Percentiles rank a stretch among this genome's conserved stretches.
These are phyloP conservation scores for Calycina herbarum DNA, from an alignment of 2,329 filamentous ascomycete genomes.

Conservation along the genomic window DNA sequence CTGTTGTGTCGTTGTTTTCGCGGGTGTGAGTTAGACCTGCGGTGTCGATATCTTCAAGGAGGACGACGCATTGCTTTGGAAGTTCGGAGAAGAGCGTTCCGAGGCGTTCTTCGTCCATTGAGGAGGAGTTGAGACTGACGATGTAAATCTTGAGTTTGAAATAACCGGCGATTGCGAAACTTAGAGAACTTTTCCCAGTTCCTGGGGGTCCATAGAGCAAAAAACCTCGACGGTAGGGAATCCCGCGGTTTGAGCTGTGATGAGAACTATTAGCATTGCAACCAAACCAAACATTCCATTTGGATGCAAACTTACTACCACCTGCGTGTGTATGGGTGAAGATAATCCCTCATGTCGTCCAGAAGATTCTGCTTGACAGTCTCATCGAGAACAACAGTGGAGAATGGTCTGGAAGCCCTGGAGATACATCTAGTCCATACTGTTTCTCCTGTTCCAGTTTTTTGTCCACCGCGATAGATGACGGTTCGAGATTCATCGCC, in stretches of 20 bases:
- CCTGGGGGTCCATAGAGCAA: constrained; percentile 79
- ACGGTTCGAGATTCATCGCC: constrained; percentile 63
- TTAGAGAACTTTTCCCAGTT: constrained; percentile 75
- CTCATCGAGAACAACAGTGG: constrained; percentile 65
- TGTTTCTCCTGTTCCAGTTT: constrained; percentile 44
- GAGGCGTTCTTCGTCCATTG: constrained; percentile 65
- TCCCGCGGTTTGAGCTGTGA: constrained; percentile 65
- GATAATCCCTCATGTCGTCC: constrained; percentile 62
- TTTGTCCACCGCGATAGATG: constrained; percentile 60
- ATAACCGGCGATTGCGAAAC: constrained; percentile 67
- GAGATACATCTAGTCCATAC: constrained; percentile 63
- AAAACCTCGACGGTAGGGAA: constrained; percentile 83
- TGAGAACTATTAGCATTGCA: not conserved
- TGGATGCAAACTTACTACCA: constrained; percentile 59
- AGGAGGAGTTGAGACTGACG: constrained; percentile 62
- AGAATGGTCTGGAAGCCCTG: constrained; percentile 59
- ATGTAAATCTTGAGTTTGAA: constrained; percentile 74
- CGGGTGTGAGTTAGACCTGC: constrained; percentile 62
- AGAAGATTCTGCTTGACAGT: constrained; percentile 59
- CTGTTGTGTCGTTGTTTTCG: constrained; percentile 22
- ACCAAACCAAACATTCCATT: too few species aligned
- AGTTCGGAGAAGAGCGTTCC: constrained; percentile 64
- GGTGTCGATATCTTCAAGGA: constrained; percentile 76
- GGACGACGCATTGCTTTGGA: constrained; percentile 68
- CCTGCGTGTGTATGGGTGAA: constrained; percentile 60